These are phyloP conservation scores for Ichthyophthirius multifiliis DNA, from an alignment of 169 alveolate species.

Conservation along the genomic window DNA sequence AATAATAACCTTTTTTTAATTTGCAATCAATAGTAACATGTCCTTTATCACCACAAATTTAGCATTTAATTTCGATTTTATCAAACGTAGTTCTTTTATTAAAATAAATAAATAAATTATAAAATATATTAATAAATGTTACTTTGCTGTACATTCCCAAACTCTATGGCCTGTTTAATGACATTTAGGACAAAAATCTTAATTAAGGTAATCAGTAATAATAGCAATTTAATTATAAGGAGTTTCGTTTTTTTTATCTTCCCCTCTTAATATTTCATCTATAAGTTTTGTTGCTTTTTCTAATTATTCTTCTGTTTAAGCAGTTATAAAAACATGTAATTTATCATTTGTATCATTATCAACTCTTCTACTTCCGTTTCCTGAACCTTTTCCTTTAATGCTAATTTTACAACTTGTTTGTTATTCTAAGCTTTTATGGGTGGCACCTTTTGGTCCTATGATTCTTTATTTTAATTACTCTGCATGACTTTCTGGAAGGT, in stretches of 20 bases:
- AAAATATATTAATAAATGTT: neutral
- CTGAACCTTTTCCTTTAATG: constrained; percentile 82
- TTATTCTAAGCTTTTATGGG: constrained; percentile 72
- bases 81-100: constrained; percentile 19
- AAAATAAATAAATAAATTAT: too few relatives aligned
- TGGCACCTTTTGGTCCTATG: constrained; percentile 83
- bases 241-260: constrained; percentile 50
- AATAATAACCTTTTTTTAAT: neutral
- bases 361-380: constrained; percentile 51
- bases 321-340: constrained; percentile 26
- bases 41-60: constrained; percentile 26
- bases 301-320: constrained; percentile 38
- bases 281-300: constrained; percentile 30
- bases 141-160: constrained; percentile 40
- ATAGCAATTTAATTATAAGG: neutral
- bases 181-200: constrained; percentile 33
- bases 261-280: constrained; percentile 58
- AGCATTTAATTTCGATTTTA: constrained; percentile 17
- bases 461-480: constrained; percentile 58
- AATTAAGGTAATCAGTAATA: constrained; percentile 39
- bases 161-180: constrained; percentile 43
- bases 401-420: constrained; percentile 79
- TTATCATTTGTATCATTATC: constrained; percentile 49
- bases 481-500: constrained; percentile 73
- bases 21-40: constrained; percentile 25